Percentiles rank a stretch among this genome's conserved stretches.
Conservation (phyloP, 345 rosid species). For the Tarenaya hassleriana region DNA sequence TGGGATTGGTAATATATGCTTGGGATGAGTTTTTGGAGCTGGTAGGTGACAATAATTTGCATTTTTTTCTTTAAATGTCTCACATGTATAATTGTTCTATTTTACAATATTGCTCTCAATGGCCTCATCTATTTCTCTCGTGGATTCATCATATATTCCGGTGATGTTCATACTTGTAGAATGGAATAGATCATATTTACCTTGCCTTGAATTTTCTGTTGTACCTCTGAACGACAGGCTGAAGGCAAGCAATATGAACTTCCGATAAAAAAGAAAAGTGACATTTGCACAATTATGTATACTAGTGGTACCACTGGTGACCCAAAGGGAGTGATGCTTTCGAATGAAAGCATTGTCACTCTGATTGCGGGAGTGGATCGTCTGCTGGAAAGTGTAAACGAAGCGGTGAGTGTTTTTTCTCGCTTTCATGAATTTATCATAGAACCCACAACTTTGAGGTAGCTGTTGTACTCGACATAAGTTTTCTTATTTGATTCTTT, state of each 20-base stretch:
- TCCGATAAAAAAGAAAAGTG: slow-evolving; percentile 56
- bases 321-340: slow-evolving; percentile 91
- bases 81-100: not conserved
- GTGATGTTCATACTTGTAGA: not conserved
- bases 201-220: not conserved
- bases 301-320: slow-evolving; percentile 99
- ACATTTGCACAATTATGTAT: slow-evolving; percentile 94
- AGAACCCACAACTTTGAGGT: not conserved
- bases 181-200: not conserved
- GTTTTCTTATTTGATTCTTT: not conserved
- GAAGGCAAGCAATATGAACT: slow-evolving; percentile 59
- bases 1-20: slow-evolving; percentile 48
- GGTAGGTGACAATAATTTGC: slow-evolving; percentile 30
- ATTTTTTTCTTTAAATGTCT: not conserved
- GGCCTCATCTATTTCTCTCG: not conserved
- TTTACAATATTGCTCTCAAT: no score
- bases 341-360: slow-evolving; percentile 78
- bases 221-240: slow-evolving; percentile 39
- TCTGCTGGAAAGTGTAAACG: slow-evolving; percentile 54
- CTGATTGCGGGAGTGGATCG: slow-evolving; percentile 64
- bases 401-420: slow-evolving; percentile 37
- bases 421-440: not conserved
- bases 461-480: not conserved
- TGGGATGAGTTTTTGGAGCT: slow-evolving; percentile 77
- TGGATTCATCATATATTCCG: not conserved